phyloP scores from a whole-genome alignment of 2,329 filamentous ascomycete genomes.

The Monilinia fructicola region DNA sequence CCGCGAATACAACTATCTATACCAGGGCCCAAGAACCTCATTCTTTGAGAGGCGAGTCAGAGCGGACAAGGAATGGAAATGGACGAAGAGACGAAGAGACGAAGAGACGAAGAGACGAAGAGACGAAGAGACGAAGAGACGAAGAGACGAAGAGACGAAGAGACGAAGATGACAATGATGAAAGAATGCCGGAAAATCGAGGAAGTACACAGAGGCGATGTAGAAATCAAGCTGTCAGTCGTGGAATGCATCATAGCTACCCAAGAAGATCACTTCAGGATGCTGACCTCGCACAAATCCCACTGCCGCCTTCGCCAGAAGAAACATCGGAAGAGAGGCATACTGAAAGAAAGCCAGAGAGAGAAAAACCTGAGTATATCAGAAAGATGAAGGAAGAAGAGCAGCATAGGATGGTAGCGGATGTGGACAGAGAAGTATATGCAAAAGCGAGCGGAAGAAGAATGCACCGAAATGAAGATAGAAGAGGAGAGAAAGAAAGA shows the following conservation, averaged over 20 bases:
- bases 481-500: background rate
- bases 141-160: background rate
- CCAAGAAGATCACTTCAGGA: background rate
- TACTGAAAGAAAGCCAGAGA: background rate
- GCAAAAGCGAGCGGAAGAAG: background rate
- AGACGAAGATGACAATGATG: background rate
- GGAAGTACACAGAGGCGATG: background rate
- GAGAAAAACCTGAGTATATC: background rate
- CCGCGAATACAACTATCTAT: background rate
- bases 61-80: background rate
- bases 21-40: background rate
- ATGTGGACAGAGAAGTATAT: background rate
- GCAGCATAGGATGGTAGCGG: background rate
- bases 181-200: background rate
- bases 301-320: slow-evolving; percentile 12
- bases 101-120: background rate
- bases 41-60: slow-evolving; percentile 7
- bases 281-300: background rate
- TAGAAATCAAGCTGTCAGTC: background rate
- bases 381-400: background rate
- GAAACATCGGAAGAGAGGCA: background rate
- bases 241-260: background rate
- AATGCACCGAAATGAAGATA: background rate
- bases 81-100: background rate
- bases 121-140: background rate